Evolutionary conservation across 768 basidiomycete species (phyloP).

Genomic region (Hysterangium stoloniferum): DNA sequence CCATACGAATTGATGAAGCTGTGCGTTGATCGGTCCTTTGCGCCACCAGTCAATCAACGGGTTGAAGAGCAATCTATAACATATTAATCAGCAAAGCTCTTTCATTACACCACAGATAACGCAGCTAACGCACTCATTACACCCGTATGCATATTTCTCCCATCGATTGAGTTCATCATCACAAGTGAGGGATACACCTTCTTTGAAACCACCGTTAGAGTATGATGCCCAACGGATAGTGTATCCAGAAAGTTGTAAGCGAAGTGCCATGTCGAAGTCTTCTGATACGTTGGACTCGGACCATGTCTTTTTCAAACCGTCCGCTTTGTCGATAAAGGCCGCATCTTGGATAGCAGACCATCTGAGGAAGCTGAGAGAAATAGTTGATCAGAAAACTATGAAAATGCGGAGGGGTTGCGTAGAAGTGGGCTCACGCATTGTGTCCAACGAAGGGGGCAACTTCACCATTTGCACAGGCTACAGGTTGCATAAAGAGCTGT

Average conservation of each 20-base stretch:
- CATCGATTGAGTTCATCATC: conserved; percentile 90
- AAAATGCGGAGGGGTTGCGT: background rate
- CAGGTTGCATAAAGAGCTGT: background rate
- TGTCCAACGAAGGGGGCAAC: conserved; percentile 82
- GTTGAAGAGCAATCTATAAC: conserved; percentile 63
- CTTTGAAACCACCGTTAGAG: conserved; percentile 78
- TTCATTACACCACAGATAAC: background rate
- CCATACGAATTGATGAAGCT: conserved; percentile 72
- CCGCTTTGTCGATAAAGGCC: conserved; percentile 42
- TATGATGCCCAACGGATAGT: conserved; percentile 84
- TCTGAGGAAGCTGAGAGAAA: conserved; percentile 37
- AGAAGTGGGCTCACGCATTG: conserved; percentile 48
- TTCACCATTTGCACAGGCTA: conserved; percentile 63
- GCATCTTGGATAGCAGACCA: conserved; percentile 56
- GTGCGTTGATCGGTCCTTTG: conserved; percentile 76
- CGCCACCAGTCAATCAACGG: conserved; percentile 73
- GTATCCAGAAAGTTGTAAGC: conserved; percentile 57
- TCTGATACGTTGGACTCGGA: conserved; percentile 61
- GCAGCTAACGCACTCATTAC: background rate
- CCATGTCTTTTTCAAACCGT: conserved; percentile 50
- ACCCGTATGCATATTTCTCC: conserved; percentile 81
- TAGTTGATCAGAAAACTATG: no score
- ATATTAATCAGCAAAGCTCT: conserved; percentile 6
- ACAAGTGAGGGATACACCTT: conserved; percentile 82
- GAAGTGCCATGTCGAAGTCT: conserved; percentile 62